A percentile compares a stretch with the other conserved stretches of the same genome.
Evolutionary conservation across 129 eudicot species (phyloP).

Genomic region (Dittrichia graveolens): DNA sequence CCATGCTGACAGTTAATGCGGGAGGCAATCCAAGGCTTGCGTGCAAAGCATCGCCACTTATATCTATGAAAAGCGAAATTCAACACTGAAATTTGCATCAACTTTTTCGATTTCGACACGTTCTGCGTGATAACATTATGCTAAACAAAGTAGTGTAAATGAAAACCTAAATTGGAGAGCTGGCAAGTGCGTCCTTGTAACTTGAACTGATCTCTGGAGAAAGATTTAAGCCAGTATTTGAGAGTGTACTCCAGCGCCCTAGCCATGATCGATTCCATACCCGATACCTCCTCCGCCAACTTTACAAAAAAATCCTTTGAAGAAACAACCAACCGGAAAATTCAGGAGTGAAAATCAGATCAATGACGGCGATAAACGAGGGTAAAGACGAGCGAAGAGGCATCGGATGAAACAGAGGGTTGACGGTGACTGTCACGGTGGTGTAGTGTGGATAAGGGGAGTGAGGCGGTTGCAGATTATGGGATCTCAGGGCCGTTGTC

Average conservation of each 20-base stretch:
- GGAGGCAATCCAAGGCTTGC: slow-evolving; percentile 90
- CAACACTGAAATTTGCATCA: not conserved
- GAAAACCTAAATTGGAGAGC: slow-evolving; percentile 78
- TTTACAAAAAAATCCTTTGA: slow-evolving; percentile 3
- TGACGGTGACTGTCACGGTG: slow-evolving; percentile 28
- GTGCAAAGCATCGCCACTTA: slow-evolving; percentile 85
- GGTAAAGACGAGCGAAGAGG: not conserved
- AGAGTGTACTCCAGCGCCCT: slow-evolving; percentile 86
- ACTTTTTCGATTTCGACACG: slow-evolving; percentile 12
- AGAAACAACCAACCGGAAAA: slow-evolving; percentile 8
- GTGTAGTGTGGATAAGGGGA: slow-evolving; percentile 11
- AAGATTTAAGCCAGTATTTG: slow-evolving; percentile 91
- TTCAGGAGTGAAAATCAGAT: slow-evolving; percentile 11
- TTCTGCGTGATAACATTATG: not conserved
- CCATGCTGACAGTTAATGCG: slow-evolving; percentile 73
- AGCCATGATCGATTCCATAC: slow-evolving; percentile 90
- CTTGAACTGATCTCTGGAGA: slow-evolving; percentile 91
- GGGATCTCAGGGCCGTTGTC: slow-evolving; percentile 31
- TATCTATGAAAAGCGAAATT: slow-evolving; percentile 49
- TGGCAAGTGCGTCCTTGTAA: slow-evolving; percentile 82
- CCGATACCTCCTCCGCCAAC: slow-evolving; percentile 45
- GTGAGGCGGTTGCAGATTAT: slow-evolving; percentile 34
- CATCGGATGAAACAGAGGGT: slow-evolving; percentile 26
- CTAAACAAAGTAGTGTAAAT: not conserved
- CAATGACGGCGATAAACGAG: not conserved